Conservation (phyloP, 75 land plant species). For the Cryptomeria japonica region DNA sequence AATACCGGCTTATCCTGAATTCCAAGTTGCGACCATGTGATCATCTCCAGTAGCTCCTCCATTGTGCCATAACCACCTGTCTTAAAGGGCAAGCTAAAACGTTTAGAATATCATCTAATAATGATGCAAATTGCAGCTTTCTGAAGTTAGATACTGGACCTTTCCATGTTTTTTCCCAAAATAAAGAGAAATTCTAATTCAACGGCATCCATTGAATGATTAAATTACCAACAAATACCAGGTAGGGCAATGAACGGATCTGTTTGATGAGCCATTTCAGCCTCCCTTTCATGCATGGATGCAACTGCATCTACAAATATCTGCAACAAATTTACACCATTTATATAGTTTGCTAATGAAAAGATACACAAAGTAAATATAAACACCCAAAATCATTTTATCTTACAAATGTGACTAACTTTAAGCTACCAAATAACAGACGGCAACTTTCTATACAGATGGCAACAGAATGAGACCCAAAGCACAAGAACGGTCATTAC, state of each 20-base stretch:
- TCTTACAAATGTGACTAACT: background rate
- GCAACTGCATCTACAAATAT: constrained; percentile 79
- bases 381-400: background rate
- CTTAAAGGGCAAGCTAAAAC: background rate
- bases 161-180: background rate
- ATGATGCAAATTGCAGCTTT: no score
- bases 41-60: constrained; percentile 81
- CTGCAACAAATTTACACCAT: constrained; percentile 31
- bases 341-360: background rate
- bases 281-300: constrained; percentile 88
- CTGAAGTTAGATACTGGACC: background rate
- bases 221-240: constrained; percentile 36
- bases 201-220: background rate
- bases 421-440: background rate
- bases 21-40: constrained; percentile 88
- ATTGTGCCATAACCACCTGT: constrained; percentile 85
- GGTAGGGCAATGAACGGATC: constrained; percentile 95
- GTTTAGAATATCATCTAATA: background rate
- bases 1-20: constrained; percentile 78
- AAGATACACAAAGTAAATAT: background rate
- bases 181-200: background rate
- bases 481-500: background rate
- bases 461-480: background rate
- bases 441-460: background rate
- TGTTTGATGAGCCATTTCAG: constrained; percentile 81